Percentiles rank a stretch among this genome's conserved stretches.
These are phyloP conservation scores for Plantago ovata DNA, from an alignment of 257 asterid genomes.

Conservation along the genomic window DNA sequence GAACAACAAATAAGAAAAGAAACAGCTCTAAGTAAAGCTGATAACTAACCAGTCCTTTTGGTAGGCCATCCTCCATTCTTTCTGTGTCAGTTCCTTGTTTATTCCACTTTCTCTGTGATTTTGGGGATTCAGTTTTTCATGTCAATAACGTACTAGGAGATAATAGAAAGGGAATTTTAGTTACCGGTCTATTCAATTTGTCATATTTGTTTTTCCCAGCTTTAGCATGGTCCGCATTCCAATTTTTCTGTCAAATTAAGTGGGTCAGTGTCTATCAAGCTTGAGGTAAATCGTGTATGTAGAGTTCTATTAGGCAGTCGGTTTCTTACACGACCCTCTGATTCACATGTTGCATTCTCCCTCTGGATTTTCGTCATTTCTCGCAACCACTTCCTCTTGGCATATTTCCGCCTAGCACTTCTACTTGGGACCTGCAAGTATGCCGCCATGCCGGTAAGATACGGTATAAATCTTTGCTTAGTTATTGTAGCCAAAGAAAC, in stretches of 20 bases:
- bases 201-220: constrained; percentile 34
- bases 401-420: constrained; percentile 66
- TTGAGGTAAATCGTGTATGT: constrained; percentile 5
- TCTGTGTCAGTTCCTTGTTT: constrained; percentile 31
- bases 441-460: constrained; percentile 17
- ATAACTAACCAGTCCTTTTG: constrained; percentile 71
- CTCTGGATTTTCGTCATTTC: constrained; percentile 80
- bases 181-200: constrained; percentile 39
- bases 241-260: constrained; percentile 49
- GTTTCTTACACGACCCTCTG: constrained; percentile 66
- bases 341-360: constrained; percentile 44
- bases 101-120: constrained; percentile 39
- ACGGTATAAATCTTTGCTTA: constrained; percentile 13
- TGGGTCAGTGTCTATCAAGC: constrained; percentile 19
- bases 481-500: constrained; percentile 7
- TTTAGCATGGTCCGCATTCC: constrained; percentile 64
- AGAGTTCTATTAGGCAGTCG: constrained; percentile 18
- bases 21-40: constrained; percentile 12
- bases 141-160: constrained; percentile 8
- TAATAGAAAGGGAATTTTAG: constrained; percentile 17
- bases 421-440: constrained; percentile 66
- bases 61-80: constrained; percentile 40
- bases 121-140: constrained; percentile 21
- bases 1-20: constrained; percentile 14
- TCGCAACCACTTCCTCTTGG: constrained; percentile 59